Conservation (phyloP, 805 yeast species). For the Wickerhamomyces tratensis region DNA sequence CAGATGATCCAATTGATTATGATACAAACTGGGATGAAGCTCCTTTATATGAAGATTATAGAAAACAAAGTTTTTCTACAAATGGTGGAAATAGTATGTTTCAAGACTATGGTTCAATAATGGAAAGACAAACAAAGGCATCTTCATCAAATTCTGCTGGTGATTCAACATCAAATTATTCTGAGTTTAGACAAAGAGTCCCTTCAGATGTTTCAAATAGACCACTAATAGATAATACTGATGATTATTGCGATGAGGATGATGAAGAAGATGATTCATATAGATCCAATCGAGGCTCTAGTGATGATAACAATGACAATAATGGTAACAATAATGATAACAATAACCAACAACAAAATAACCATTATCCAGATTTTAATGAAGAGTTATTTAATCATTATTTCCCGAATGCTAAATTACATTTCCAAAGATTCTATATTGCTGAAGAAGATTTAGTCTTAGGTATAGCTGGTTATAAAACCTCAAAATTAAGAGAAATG, state of each 20-base stretch:
- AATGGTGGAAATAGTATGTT: conserved; percentile 5
- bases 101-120: conserved; percentile 12
- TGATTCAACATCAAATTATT: conserved; percentile 22
- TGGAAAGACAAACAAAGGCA: conserved; percentile 10
- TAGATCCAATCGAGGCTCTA: conserved; percentile 4
- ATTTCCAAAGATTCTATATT: conserved; percentile 76
- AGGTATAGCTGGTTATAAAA: conserved; percentile 85
- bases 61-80: conserved; percentile 24
- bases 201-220: conserved; percentile 25
- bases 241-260: conserved; percentile 18
- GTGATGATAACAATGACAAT: conserved; percentile 16
- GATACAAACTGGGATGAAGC: conserved; percentile 62
- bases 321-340: conserved; percentile 8
- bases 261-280: conserved; percentile 20
- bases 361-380: conserved; percentile 10
- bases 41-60: conserved; percentile 36
- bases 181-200: conserved; percentile 26
- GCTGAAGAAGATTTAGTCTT: conserved; percentile 94
- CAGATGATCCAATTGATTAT: conserved; percentile 46
- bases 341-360: too few species aligned
- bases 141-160: conserved; percentile 1
- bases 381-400: conserved; percentile 33
- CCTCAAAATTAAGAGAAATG: conserved; percentile 34
- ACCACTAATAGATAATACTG: conserved; percentile 18
- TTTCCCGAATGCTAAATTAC: conserved; percentile 33